Evolutionary conservation across 1,284 basidiomycete species (phyloP).

Genomic region (Malassezia furfur): DNA sequence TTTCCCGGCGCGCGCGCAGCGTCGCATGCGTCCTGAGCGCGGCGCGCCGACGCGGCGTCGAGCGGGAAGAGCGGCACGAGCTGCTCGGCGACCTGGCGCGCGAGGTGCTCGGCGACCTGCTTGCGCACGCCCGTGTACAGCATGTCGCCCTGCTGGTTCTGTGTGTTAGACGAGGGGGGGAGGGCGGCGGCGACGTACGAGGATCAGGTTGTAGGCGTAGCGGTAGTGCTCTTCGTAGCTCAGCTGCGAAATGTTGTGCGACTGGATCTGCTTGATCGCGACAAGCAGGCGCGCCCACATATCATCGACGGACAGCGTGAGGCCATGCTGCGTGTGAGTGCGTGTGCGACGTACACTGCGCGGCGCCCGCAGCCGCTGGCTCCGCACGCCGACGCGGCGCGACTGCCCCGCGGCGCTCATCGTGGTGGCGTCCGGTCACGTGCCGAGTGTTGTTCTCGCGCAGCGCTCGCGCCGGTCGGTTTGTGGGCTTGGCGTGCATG

Average conservation of each 20-base stretch:
- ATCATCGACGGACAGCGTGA: conserved; percentile 33
- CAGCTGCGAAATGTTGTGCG: conserved; percentile 80
- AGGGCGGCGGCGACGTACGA: conserved; percentile 27
- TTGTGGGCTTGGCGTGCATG: neutral
- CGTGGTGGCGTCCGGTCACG: conserved; percentile 15
- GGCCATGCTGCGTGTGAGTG: conserved; percentile 25
- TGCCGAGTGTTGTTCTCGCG: conserved; percentile 8
- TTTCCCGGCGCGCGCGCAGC: conserved; percentile 11
- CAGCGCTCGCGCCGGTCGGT: too few species aligned
- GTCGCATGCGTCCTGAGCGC: conserved; percentile 17
- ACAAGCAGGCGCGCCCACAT: conserved; percentile 63
- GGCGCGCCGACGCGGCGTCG: conserved; percentile 49
- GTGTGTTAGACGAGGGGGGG: too few species aligned
- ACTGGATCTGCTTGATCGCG: conserved; percentile 90
- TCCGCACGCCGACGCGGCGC: conserved; percentile 16
- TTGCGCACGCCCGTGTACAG: conserved; percentile 77
- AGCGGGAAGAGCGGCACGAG: conserved; percentile 73
- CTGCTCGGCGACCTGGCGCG: conserved; percentile 64
- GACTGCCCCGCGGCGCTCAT: conserved; percentile 6
- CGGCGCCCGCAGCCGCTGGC: conserved; percentile 17
- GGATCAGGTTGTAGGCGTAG: conserved; percentile 41
- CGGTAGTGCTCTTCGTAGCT: conserved; percentile 90
- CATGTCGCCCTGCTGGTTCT: conserved; percentile 65
- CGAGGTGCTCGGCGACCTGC: conserved; percentile 73
- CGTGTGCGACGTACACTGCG: conserved; percentile 7